These are phyloP conservation scores for Saprolegnia diclina DNA, from an alignment of 352 stramenopile species.

Conservation along the genomic window DNA sequence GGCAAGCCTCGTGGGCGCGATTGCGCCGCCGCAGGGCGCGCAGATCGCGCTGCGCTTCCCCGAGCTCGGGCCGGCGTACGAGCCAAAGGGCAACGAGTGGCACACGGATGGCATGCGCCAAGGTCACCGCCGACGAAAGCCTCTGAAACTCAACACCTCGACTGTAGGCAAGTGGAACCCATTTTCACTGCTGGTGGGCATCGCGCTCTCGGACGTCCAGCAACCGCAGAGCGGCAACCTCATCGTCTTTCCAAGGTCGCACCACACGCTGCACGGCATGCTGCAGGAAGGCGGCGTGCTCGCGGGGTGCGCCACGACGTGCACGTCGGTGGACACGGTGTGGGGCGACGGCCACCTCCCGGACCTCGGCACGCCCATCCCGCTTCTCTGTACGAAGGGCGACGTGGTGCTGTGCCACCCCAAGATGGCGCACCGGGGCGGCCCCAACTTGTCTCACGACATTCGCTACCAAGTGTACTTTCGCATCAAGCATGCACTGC, in stretches of 20 bases:
- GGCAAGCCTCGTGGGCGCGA: constrained; percentile 50
- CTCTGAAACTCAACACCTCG: not conserved
- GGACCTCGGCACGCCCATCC: constrained; percentile 52
- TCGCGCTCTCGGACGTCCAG: constrained; percentile 61
- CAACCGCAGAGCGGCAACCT: constrained; percentile 62
- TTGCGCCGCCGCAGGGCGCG: constrained; percentile 44
- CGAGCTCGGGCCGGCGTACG: constrained; percentile 50
- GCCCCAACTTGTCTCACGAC: constrained; percentile 75
- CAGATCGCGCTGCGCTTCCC: constrained; percentile 74
- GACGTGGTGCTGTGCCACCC: constrained; percentile 71
- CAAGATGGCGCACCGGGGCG: constrained; percentile 63
- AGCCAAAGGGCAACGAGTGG: constrained; percentile 67
- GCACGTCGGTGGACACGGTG: constrained; percentile 60
- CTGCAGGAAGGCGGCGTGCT: constrained; percentile 52
- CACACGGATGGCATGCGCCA: constrained; percentile 80
- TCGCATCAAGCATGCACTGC: constrained; percentile 63
- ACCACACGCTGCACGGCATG: constrained; percentile 43
- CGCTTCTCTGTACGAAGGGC: constrained; percentile 47
- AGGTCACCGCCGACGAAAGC: too few species aligned
- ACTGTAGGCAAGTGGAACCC: constrained; percentile 43
- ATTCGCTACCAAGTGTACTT: constrained; percentile 83
- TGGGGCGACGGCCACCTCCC: constrained; percentile 69
- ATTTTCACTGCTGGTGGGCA: constrained; percentile 59
- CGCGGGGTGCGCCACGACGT: constrained; percentile 46
- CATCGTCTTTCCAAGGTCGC: constrained; percentile 65